These are phyloP conservation scores for Cyberlindnera lachancei DNA, from an alignment of 805 yeast species.

Conservation along the genomic window DNA sequence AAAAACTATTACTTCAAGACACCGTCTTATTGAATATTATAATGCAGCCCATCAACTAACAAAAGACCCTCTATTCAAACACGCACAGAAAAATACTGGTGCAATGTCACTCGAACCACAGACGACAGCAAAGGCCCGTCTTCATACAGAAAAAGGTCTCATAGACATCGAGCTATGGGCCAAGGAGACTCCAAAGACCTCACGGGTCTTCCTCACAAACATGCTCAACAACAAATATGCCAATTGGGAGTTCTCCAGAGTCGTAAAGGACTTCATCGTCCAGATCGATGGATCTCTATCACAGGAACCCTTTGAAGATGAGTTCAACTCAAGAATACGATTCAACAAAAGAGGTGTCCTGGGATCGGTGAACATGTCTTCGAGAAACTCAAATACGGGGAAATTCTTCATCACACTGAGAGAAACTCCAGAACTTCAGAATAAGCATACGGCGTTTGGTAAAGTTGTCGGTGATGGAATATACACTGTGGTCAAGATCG, in stretches of 20 bases:
- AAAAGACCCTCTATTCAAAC: no score
- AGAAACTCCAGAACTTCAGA: slow-evolving; percentile 37
- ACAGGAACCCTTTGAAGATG: slow-evolving; percentile 27
- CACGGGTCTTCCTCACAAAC: slow-evolving; percentile 40
- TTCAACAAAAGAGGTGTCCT: slow-evolving; percentile 47
- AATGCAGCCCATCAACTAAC: no score
- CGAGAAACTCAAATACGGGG: slow-evolving; percentile 26
- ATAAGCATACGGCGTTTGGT: slow-evolving; percentile 45
- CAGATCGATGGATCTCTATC: slow-evolving; percentile 28
- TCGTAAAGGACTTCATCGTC: slow-evolving; percentile 29
- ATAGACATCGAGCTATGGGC: slow-evolving; percentile 63
- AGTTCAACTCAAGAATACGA: slow-evolving; percentile 43
- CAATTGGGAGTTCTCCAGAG: slow-evolving; percentile 34
- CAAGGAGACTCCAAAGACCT: slow-evolving; percentile 49
- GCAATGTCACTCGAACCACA: slow-evolving; percentile 36
- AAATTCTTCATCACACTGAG: slow-evolving; percentile 43
- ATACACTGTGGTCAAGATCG: slow-evolving; percentile 43
- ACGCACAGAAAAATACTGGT: no score
- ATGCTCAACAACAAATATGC: slow-evolving; percentile 37
- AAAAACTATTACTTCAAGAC: no score
- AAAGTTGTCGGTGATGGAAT: slow-evolving; percentile 49
- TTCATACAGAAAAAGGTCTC: slow-evolving; percentile 52
- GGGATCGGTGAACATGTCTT: slow-evolving; percentile 38
- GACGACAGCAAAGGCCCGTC: slow-evolving; percentile 49
- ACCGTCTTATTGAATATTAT: no score